Evolutionary conservation across 2,329 filamentous ascomycete species (phyloP), one percentile per base, ranked within the genome.

Genomic region (Periconia macrospinosa): DNA sequence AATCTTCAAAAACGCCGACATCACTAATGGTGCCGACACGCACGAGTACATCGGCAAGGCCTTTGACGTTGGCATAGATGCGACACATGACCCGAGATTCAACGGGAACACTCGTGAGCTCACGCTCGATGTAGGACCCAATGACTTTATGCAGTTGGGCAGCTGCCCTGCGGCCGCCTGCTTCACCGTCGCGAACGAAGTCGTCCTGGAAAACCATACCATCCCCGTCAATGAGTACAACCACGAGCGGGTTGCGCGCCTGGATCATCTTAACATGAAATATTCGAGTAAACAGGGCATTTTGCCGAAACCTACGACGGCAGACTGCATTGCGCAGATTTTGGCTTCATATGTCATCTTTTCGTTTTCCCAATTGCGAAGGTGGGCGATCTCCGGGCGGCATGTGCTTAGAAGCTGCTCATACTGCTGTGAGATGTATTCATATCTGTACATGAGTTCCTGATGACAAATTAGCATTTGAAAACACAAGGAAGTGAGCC

Each of bases 221-320:
- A 58, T 84, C 80, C 41, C 81, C 82, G 59, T 85, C 82, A 46
- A 85, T 74, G 35, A 85, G 71, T 30, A 83, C 74, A 15, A 82
- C 67, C 41, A 84, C 73, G 59, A 81, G 84, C 5, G 81, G 77
- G 67, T 84, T 79, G 49, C 78, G 77, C 48, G 80, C 76, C 78
- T 81, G 59, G 8, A 33, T 30, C 13, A 41, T 14, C 33, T 50
- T 35, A 41, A 23, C 11, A 44, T 15, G n/a, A 60, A 2, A 27
- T 8, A 8, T 27, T 27, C 5, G 5, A 27, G 23, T n/a, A 27
- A 27, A 8, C 8, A 17, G 15, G 23, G 41, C 15, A 44, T 18
- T n/a, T 27, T 3, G 23, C 8, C 5, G 23, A 27, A 27, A 27
- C 57, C 49, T 60, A 72, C 70, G 50, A 74, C 56, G 45, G 63